A percentile compares a stretch with the other conserved stretches of the same genome.
phyloP scores from a whole-genome alignment of 208 protist genomes.

The Trypanosoma lewisi region DNA sequence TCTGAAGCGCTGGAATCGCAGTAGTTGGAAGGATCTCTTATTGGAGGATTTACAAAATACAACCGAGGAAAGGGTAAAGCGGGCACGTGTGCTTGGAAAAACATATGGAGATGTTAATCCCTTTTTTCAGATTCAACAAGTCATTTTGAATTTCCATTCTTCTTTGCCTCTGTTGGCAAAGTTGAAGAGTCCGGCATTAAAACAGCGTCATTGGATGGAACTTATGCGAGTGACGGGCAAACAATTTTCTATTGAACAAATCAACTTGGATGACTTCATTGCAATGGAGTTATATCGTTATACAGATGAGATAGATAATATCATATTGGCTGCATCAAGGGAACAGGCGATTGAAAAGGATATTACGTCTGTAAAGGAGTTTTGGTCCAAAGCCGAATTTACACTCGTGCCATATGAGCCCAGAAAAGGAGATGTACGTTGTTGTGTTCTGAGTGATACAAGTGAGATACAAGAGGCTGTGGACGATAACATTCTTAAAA shows the following conservation, averaged over 20 bases:
- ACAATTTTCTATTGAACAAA: constrained; percentile 95
- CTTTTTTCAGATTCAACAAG: constrained; percentile 90
- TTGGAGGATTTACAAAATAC: constrained; percentile 92
- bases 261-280: constrained; percentile 97
- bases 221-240: constrained; percentile 95
- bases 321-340: constrained; percentile 90
- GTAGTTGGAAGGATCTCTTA: constrained; percentile 97
- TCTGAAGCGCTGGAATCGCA: constrained; percentile 94
- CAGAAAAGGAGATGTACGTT: constrained; percentile 80
- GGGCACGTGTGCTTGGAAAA: constrained; percentile 81
- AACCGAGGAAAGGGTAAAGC: constrained; percentile 90
- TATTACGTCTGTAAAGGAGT: constrained; percentile 93
- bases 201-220: constrained; percentile 97
- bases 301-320: constrained; percentile 93
- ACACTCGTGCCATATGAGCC: constrained; percentile 88
- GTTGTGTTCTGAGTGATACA: constrained; percentile 93
- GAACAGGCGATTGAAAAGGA: constrained; percentile 97
- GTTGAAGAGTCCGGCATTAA: constrained; percentile 97
- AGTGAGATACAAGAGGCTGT: constrained; percentile 96
- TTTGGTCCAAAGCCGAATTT: constrained; percentile 93
- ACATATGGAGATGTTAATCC: constrained; percentile 85
- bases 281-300: constrained; percentile 96
- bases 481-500: constrained; percentile 98
- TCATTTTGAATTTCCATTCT: constrained; percentile 94
- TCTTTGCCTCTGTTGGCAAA: constrained; percentile 96